Conservation (phyloP, 2,329 filamentous ascomycete species). For the Didymella sp. region DNA sequence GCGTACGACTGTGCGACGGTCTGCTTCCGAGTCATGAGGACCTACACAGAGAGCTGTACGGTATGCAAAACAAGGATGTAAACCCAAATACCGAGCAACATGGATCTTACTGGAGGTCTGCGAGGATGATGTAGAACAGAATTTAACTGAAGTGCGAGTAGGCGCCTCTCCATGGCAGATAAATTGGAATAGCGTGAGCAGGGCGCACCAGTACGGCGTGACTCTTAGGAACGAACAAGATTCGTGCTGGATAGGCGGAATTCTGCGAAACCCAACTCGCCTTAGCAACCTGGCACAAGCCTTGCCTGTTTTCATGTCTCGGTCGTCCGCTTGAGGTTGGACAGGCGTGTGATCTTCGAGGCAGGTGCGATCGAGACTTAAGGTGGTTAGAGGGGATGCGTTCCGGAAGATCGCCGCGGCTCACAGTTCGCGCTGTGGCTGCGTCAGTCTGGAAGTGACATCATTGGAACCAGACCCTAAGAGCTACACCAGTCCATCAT, state of each 20-base stretch:
- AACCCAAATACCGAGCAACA: too few relatives aligned
- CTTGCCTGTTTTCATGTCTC: constrained; percentile 8
- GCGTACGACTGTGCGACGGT: too few relatives aligned
- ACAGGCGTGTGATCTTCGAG: constrained; percentile 15
- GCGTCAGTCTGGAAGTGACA: constrained; percentile 17
- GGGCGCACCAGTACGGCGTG: background rate
- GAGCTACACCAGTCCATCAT: constrained; percentile 20
- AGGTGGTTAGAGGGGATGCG: constrained; percentile 15
- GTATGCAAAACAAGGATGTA: too few relatives aligned
- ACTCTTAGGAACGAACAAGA: background rate
- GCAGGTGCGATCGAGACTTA: constrained; percentile 15
- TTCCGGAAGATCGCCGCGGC: constrained; percentile 20
- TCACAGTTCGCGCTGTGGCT: constrained; percentile 18
- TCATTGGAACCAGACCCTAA: constrained; percentile 17
- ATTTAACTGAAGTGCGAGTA: too few relatives aligned
- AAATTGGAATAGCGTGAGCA: background rate
- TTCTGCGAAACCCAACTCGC: background rate
- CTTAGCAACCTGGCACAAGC: background rate
- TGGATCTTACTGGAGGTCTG: too few relatives aligned
- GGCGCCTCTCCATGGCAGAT: too few relatives aligned
- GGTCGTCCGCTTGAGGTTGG: constrained; percentile 13
- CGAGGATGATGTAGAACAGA: too few relatives aligned
- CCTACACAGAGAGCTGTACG: too few relatives aligned
- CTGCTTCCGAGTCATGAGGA: too few relatives aligned
- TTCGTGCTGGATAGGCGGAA: background rate